Evolutionary conservation across 208 protist species (phyloP).

Genomic region (Acanthamoeba triangularis): DNA sequence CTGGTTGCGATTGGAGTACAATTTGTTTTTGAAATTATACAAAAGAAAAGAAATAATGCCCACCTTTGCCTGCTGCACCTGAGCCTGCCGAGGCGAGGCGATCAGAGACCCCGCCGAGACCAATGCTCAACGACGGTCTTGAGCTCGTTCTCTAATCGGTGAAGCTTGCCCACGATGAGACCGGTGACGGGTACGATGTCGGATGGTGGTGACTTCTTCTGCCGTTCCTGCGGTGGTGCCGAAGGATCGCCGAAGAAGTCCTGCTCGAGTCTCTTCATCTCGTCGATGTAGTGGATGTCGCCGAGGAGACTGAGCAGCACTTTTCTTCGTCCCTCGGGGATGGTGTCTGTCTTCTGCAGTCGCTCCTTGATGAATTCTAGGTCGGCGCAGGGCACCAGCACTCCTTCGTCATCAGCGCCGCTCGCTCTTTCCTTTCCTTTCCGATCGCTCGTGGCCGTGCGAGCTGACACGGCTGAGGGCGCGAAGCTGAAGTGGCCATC

Average conservation of each 20-base stretch:
- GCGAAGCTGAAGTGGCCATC: neutral
- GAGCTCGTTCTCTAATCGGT: slow-evolving; percentile 64
- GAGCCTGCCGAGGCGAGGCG: too few relatives aligned
- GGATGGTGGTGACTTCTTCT: neutral
- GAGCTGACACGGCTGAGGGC: neutral
- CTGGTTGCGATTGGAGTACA: neutral
- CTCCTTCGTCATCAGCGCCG: neutral
- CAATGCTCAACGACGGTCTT: slow-evolving; percentile 59
- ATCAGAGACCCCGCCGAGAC: neutral
- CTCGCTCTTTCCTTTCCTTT: neutral
- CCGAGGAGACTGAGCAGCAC: slow-evolving; percentile 20
- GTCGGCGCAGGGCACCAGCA: neutral
- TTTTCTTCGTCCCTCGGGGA: neutral
- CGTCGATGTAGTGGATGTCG: slow-evolving; percentile 59
- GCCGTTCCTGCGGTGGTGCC: neutral
- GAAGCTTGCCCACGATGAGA: slow-evolving; percentile 64
- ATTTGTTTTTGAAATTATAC: too few relatives aligned
- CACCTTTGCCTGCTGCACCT: too few relatives aligned
- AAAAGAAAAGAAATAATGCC: too few relatives aligned
- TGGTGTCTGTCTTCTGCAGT: neutral
- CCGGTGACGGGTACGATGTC: slow-evolving; percentile 48
- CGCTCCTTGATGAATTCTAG: slow-evolving; percentile 4
- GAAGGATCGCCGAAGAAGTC: slow-evolving; percentile 49
- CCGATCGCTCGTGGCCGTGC: neutral
- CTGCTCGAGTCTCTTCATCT: slow-evolving; percentile 39